Conservation (phyloP, 2,329 filamentous ascomycete species). For the Diaporthe vaccinii region DNA sequence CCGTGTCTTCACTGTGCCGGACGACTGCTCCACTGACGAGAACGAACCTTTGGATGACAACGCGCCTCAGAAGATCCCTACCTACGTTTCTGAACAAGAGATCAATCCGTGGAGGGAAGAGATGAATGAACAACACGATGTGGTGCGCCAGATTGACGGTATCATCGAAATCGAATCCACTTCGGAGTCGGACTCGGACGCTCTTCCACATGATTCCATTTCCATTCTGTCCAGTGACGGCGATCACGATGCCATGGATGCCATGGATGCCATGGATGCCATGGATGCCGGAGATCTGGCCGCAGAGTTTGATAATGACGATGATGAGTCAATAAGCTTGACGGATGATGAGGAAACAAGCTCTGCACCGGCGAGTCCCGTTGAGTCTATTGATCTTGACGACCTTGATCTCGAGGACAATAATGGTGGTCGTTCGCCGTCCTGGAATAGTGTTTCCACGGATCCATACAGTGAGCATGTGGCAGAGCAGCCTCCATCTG, state of each 20-base stretch:
- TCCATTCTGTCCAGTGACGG: constrained; percentile 16
- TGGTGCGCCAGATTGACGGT: constrained; percentile 28
- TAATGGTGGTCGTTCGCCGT: constrained; percentile 26
- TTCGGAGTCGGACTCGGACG: constrained; percentile 4
- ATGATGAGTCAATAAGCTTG: constrained; percentile 33
- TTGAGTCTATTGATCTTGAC: constrained; percentile 22
- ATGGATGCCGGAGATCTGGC: background rate
- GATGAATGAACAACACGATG: background rate
- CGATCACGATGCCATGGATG: background rate
- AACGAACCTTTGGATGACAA: constrained; percentile 38
- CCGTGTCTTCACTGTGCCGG: constrained; percentile 39
- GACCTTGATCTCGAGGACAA: background rate
- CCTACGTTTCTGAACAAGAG: background rate
- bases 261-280: background rate
- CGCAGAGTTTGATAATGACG: background rate
- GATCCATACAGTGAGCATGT: constrained; percentile 25
- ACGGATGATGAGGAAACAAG: constrained; percentile 35
- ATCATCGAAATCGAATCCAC: constrained; percentile 23
- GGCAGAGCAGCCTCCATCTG: constrained; percentile 20
- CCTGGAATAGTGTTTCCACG: constrained; percentile 34
- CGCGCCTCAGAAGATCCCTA: background rate
- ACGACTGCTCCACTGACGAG: constrained; percentile 40
- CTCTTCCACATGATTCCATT: background rate
- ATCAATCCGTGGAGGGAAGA: background rate
- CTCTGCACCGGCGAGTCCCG: constrained; percentile 26